Percentiles rank a stretch among this genome's conserved stretches.
These are phyloP conservation scores for Citrullus amarus DNA, from an alignment of 306 rosid species.

Conservation along the genomic window DNA sequence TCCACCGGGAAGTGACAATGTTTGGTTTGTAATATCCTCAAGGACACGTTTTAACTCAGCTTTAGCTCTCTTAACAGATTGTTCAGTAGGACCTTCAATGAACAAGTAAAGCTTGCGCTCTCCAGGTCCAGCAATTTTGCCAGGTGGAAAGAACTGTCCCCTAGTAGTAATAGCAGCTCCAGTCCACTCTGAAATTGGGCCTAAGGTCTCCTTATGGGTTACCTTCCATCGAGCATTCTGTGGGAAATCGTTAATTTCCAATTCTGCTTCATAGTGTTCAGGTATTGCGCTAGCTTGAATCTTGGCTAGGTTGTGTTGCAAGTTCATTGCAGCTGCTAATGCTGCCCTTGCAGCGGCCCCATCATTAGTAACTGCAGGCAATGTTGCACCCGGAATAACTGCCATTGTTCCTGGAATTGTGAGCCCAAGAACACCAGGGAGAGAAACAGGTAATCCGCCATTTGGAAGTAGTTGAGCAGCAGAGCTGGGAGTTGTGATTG, in stretches of 20 bases:
- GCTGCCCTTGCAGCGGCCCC: constrained; percentile 81
- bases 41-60: constrained; percentile 72
- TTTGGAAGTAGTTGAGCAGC: constrained; percentile 48
- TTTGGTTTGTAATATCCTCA: constrained; percentile 84
- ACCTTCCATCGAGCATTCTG: constrained; percentile 98
- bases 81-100: constrained; percentile 88
- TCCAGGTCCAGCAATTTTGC: constrained; percentile 68
- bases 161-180: constrained; percentile 98
- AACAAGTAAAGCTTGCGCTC: constrained; percentile 90
- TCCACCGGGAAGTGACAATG: constrained; percentile 83
- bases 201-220: constrained; percentile 92
- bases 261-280: constrained; percentile 86
- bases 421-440: constrained; percentile 52
- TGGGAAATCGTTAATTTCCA: constrained; percentile 93
- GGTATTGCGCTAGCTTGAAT: constrained; percentile 79
- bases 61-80: constrained; percentile 87
- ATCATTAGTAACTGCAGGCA: constrained; percentile 44
- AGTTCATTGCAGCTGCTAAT: constrained; percentile 72
- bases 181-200: constrained; percentile 84
- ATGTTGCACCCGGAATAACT: constrained; percentile 38
- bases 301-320: constrained; percentile 78
- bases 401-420: constrained; percentile 29
- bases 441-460: constrained; percentile 50
- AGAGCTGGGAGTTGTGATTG: constrained; percentile 39
- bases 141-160: constrained; percentile 84